phyloP scores from a whole-genome alignment of 148 eudicot species.

The Amaranthus hypochondriacus region DNA sequence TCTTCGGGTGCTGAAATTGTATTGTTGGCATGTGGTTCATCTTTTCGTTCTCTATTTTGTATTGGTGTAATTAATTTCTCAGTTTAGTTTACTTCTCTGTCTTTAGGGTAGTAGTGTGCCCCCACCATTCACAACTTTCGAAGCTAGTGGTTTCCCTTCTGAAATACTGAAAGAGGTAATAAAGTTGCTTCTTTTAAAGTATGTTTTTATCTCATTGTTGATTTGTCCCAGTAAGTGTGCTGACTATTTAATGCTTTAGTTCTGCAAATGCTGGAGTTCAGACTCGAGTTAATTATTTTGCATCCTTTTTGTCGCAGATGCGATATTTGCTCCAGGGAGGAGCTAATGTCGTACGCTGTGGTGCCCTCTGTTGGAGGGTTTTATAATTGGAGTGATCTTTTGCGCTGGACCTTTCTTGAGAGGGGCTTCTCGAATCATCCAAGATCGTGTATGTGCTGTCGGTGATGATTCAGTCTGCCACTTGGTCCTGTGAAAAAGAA shows the following conservation, averaged over 20 bases:
- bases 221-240: slow-evolving; percentile 18
- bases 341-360: slow-evolving; percentile 92
- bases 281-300: slow-evolving; percentile 45
- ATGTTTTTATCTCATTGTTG: slow-evolving; percentile 18
- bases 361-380: slow-evolving; percentile 61
- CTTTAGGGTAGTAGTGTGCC: slow-evolving; percentile 74
- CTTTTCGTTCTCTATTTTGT: not conserved
- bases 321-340: slow-evolving; percentile 98
- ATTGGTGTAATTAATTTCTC: not conserved
- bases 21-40: not conserved
- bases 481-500: slow-evolving; percentile 68
- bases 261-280: slow-evolving; percentile 40
- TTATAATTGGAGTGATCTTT: slow-evolving; percentile 61
- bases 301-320: slow-evolving; percentile 74
- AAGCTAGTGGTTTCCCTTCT: slow-evolving; percentile 70
- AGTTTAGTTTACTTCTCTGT: not conserved
- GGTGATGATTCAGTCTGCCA: slow-evolving; percentile 83
- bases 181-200: slow-evolving; percentile 4
- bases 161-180: slow-evolving; percentile 71
- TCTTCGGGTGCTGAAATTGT: not conserved
- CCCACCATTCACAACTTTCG: slow-evolving; percentile 71
- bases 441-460: slow-evolving; percentile 44
- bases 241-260: slow-evolving; percentile 26
- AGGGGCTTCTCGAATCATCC: slow-evolving; percentile 77
- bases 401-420: slow-evolving; percentile 49